Evolutionary conservation across 2,329 filamentous ascomycete genomes (phyloP).

Genomic region (Verticillium longisporum): DNA sequence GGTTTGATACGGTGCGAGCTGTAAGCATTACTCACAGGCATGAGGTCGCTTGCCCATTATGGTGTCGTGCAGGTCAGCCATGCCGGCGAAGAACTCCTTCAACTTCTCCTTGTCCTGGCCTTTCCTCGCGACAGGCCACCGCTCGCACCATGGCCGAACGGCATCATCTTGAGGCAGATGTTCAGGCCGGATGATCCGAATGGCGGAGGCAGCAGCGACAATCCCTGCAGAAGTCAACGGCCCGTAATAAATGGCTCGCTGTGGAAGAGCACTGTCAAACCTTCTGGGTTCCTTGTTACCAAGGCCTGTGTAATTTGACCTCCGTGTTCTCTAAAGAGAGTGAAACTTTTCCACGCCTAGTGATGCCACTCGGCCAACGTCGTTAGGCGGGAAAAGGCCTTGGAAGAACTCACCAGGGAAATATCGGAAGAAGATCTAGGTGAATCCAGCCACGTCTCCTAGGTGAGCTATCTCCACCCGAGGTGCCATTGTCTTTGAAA

Average conservation of each 20-base stretch:
- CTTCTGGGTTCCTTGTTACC: constrained; percentile 6
- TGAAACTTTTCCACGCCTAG: constrained; percentile 4
- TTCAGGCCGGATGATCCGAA: constrained; percentile 7
- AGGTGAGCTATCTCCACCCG: constrained; percentile 4
- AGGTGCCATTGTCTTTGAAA: not conserved
- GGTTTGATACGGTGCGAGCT: too few relatives aligned
- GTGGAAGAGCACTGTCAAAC: not conserved
- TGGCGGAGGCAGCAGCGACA: constrained; percentile 1
- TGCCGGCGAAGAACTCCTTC: constrained; percentile 10
- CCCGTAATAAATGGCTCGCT: not conserved
- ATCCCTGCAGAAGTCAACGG: not conserved
- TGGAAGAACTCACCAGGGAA: constrained; percentile 9
- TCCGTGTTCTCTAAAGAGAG: constrained; percentile 2
- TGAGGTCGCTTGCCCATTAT: constrained; percentile 10
- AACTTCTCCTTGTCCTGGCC: constrained; percentile 7
- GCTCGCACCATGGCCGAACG: constrained; percentile 7
- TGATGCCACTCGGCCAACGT: constrained; percentile 7
- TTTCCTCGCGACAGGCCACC: constrained; percentile 7
- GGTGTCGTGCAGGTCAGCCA: constrained; percentile 10
- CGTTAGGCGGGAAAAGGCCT: constrained; percentile 6
- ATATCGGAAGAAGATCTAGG: constrained; percentile 7
- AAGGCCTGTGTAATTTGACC: constrained; percentile 5
- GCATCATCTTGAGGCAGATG: constrained; percentile 7
- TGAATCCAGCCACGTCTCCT: constrained; percentile 6
- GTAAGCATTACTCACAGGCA: constrained; percentile 8